Conservation (phyloP, 192 early-diverging fungal species). For the Coemansia sp. region DNA sequence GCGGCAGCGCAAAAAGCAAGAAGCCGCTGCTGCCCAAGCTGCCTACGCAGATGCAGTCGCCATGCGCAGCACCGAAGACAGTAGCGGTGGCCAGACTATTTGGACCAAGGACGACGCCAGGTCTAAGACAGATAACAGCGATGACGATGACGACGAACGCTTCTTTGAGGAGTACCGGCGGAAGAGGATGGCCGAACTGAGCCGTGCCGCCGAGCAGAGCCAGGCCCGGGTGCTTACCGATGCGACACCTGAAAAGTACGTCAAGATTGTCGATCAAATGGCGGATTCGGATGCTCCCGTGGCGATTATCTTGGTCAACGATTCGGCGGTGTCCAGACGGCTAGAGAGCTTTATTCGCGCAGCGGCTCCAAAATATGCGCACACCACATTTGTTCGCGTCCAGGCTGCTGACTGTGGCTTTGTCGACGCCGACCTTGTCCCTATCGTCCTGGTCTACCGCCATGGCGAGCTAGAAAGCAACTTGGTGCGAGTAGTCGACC, state of each 20-base stretch:
- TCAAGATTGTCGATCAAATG: slow-evolving; percentile 38
- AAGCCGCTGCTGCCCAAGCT: background rate
- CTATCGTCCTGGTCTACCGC: slow-evolving; percentile 38
- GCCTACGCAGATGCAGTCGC: slow-evolving; percentile 6
- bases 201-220: slow-evolving; percentile 3
- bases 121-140: background rate
- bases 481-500: slow-evolving; percentile 40
- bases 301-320: slow-evolving; percentile 14
- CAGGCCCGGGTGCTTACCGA: slow-evolving; percentile 14
- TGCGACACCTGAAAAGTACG: slow-evolving; percentile 38
- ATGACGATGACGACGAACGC: slow-evolving; percentile 18
- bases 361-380: slow-evolving; percentile 6
- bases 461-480: slow-evolving; percentile 37
- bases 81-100: slow-evolving; percentile 7
- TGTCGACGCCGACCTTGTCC: slow-evolving; percentile 23
- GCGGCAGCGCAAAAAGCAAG: background rate
- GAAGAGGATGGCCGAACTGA: slow-evolving; percentile 22
- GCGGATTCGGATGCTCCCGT: slow-evolving; percentile 13
- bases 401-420: slow-evolving; percentile 41
- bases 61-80: slow-evolving; percentile 2
- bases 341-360: slow-evolving; percentile 14
- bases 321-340: slow-evolving; percentile 11
- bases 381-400: slow-evolving; percentile 32
- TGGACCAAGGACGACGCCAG: slow-evolving; percentile 23
- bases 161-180: slow-evolving; percentile 35